Percentiles rank a stretch among this genome's conserved stretches.
These are phyloP conservation scores for Tuber microsphaerosporum DNA, from an alignment of 495 filamentous ascomycete genomes.

Conservation along the genomic window DNA sequence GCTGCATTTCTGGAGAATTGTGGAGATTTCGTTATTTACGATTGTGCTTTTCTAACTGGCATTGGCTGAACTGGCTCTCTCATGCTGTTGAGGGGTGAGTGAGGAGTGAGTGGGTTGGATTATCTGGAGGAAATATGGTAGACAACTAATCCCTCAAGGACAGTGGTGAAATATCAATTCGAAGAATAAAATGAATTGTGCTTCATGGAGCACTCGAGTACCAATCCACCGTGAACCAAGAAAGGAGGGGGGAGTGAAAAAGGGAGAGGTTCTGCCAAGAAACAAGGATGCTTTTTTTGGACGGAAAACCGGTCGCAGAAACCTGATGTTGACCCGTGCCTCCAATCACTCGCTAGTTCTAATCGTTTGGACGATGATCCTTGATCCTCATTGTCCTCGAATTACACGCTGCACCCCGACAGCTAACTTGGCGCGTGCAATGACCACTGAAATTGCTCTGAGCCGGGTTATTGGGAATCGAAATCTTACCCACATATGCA, in stretches of 20 bases:
- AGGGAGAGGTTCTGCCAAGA: not conserved
- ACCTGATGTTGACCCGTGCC: not conserved
- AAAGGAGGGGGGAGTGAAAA: no score
- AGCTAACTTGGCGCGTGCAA: not conserved
- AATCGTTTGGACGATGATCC: not conserved
- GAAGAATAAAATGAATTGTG: not conserved
- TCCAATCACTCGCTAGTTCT: not conserved
- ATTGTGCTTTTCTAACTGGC: not conserved
- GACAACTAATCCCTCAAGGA: no score
- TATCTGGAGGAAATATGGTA: no score
- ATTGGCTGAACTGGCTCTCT: not conserved
- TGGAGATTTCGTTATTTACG: not conserved
- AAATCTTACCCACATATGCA: conserved; percentile 2
- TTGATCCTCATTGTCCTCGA: not conserved
- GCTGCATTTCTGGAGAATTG: not conserved
- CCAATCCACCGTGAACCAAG: no score
- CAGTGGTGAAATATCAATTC: no score
- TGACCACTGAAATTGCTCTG: not conserved
- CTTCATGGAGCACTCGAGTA: not conserved
- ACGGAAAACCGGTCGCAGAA: not conserved
- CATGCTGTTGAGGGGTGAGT: not conserved
- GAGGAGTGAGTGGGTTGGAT: not conserved
- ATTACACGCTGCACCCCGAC: not conserved
- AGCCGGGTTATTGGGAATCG: not conserved
- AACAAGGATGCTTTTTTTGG: not conserved